phyloP scores from a whole-genome alignment of 169 alveolate genomes.

The Perkinsus olseni region DNA sequence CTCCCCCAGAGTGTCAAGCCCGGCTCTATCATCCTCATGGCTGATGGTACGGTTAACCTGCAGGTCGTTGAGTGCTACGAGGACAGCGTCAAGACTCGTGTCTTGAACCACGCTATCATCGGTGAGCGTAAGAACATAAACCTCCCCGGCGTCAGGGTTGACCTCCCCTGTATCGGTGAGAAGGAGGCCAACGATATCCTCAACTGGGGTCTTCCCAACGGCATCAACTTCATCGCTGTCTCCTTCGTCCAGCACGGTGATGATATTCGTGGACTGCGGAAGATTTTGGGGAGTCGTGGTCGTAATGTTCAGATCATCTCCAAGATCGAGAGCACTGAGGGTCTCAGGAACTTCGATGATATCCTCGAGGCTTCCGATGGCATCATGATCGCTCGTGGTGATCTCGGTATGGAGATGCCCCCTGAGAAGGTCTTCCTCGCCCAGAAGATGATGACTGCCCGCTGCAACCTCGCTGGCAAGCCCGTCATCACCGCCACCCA shows the following conservation, averaged over 20 bases:
- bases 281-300: slow-evolving; percentile 70
- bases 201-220: slow-evolving; percentile 91
- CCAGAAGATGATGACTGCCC: slow-evolving; percentile 78
- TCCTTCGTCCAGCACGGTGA: slow-evolving; percentile 61
- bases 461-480: slow-evolving; percentile 67
- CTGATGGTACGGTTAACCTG: slow-evolving; percentile 79
- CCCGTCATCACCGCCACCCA: slow-evolving; percentile 95
- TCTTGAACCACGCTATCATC: slow-evolving; percentile 77
- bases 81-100: slow-evolving; percentile 72
- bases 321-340: slow-evolving; percentile 89
- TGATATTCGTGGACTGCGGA: slow-evolving; percentile 69
- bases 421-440: slow-evolving; percentile 83
- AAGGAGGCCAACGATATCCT: slow-evolving; percentile 91
- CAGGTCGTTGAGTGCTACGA: slow-evolving; percentile 12
- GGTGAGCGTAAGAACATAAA: slow-evolving; percentile 97
- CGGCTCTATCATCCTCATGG: slow-evolving; percentile 88
- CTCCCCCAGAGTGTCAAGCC: slow-evolving; percentile 84
- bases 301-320: slow-evolving; percentile 82
- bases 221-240: slow-evolving; percentile 89
- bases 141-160: slow-evolving; percentile 87
- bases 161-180: slow-evolving; percentile 93
- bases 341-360: slow-evolving; percentile 77
- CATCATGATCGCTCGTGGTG: slow-evolving; percentile 97
- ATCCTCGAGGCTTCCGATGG: slow-evolving; percentile 85
- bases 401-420: slow-evolving; percentile 90